phyloP scores from a whole-genome alignment of 331 rosid species.

The Rhamnella rubrinervis region DNA sequence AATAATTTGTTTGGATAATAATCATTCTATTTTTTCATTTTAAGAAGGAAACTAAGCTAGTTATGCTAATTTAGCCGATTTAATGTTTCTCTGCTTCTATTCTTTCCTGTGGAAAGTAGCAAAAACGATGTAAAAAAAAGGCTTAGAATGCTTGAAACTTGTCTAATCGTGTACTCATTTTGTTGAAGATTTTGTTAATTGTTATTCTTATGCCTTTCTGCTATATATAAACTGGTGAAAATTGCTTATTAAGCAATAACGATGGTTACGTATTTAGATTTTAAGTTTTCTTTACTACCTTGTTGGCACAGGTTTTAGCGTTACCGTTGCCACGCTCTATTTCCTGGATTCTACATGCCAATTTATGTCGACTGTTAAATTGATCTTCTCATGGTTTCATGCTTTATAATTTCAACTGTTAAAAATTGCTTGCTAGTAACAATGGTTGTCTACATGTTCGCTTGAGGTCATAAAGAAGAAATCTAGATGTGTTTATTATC shows the following conservation, averaged over 20 bases:
- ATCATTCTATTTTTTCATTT: no score
- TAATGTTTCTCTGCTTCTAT: neutral
- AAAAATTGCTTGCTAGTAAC: no score
- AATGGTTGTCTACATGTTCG: neutral
- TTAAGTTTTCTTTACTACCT: neutral
- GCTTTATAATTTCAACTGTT: neutral
- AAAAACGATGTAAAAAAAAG: neutral
- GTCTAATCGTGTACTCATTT: neutral
- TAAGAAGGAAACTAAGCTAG: no score
- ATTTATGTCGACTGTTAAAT: neutral
- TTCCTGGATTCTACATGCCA: conserved; percentile 13
- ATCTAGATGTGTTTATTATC: conserved; percentile 1
- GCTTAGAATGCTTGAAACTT: neutral
- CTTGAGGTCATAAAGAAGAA: conserved; percentile 99
- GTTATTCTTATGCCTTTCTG: neutral
- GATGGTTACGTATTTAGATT: neutral
- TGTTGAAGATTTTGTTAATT: neutral
- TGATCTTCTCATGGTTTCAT: neutral
- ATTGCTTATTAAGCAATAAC: no score
- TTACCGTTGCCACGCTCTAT: conserved; percentile 91
- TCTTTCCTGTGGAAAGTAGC: neutral
- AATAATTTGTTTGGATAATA: no score
- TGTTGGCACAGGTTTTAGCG: conserved; percentile 79
- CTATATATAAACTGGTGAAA: no score
- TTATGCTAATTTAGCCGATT: neutral